Conservation (phyloP, 495 filamentous ascomycete species). For the Aspergillus indologenus region DNA sequence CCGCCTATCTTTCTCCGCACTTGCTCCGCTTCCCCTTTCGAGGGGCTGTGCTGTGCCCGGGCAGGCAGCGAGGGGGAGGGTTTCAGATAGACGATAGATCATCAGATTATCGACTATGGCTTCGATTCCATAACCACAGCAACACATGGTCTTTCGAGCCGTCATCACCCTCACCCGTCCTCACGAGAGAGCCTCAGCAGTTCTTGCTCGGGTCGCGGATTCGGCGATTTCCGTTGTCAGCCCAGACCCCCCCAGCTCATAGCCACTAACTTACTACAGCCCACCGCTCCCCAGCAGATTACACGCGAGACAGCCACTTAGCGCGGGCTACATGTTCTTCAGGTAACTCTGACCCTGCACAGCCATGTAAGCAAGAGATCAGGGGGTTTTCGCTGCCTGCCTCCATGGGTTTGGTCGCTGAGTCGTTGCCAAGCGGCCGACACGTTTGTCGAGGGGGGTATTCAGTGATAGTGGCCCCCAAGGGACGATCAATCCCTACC, state of each 20-base stretch:
- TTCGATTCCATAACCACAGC: not conserved
- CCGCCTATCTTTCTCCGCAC: not conserved
- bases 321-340: not conserved
- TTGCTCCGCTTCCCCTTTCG: not conserved
- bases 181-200: too few species aligned
- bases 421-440: not conserved
- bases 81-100: not conserved
- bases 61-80: not conserved
- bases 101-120: not conserved
- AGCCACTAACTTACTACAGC: too few species aligned
- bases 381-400: not conserved
- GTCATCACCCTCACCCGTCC: too few species aligned
- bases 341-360: not conserved
- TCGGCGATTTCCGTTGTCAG: too few species aligned
- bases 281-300: too few species aligned
- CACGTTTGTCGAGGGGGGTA: not conserved
- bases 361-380: not conserved
- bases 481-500: not conserved
- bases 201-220: too few species aligned
- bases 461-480: too few species aligned
- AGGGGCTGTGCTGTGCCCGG: not conserved
- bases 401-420: not conserved
- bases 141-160: not conserved
- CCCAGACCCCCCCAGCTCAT: too few species aligned
- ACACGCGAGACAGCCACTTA: not conserved